These are phyloP conservation scores for Arthrobotrys musiformis DNA, from an alignment of 2,329 filamentous ascomycete genomes.

Conservation along the genomic window DNA sequence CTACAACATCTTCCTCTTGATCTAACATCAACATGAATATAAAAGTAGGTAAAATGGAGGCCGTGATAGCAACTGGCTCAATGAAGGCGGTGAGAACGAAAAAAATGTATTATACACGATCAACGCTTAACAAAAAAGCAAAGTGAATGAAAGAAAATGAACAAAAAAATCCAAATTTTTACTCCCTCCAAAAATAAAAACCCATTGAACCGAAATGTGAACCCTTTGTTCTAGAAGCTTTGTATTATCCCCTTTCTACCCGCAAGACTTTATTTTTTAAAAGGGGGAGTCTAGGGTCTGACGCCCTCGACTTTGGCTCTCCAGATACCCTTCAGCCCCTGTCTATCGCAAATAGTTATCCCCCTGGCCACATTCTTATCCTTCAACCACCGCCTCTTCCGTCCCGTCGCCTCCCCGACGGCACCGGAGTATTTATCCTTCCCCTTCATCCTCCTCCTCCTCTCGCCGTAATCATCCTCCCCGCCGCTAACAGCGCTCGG, in stretches of 20 bases:
- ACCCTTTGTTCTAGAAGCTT: background rate
- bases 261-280: background rate
- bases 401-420: constrained; percentile 33
- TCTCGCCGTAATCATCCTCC: constrained; percentile 36
- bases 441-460: constrained; percentile 28
- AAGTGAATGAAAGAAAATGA: background rate
- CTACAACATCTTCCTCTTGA: too few species aligned
- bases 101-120: constrained; percentile 51
- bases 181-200: too few species aligned
- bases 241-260: background rate
- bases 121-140: constrained; percentile 39
- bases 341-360: constrained; percentile 49
- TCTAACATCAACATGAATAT: too few species aligned
- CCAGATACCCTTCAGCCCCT: constrained; percentile 52
- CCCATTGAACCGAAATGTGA: too few species aligned
- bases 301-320: constrained; percentile 45
- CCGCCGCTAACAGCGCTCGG: constrained; percentile 51
- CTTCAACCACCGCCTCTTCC: constrained; percentile 54
- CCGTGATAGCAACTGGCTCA: background rate
- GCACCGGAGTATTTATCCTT: constrained; percentile 31
- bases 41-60: too few species aligned
- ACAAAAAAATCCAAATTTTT: background rate
- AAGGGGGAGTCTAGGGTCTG: constrained; percentile 13
- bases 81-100: too few species aligned
- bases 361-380: constrained; percentile 39